Evolutionary conservation across 2,329 filamentous ascomycete genomes (phyloP), one percentile per base, ranked within the genome.

Genomic region (Aspergillus cejpii): DNA sequence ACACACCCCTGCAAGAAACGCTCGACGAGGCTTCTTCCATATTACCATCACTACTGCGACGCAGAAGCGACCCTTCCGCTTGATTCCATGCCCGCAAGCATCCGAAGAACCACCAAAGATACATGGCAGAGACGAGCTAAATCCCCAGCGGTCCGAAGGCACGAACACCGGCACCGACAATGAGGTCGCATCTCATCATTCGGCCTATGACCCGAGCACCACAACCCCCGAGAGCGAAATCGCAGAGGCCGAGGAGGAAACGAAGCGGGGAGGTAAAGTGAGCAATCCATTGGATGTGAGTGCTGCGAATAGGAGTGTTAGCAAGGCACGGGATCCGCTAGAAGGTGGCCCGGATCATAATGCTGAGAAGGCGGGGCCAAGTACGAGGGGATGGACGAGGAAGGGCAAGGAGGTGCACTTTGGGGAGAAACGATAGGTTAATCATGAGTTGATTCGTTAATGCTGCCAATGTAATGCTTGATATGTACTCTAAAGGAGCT

Each of bases 181-280:
- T 37, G 74, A 78, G 10, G 75, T 81, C 0, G 73, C 76, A 0
- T 70, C 74, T 23, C 70, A 77, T 45, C 73, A 81, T 33, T 76
- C 81, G 0, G 83, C 88, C 1, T 94, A 86, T 65, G 76, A 87
- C 60, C 79, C 81, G 0, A 66, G 73, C 44, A 79, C 78, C 62
- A 90, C 85, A 20, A 69, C 74, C 15, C 87, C 87, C 0, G 82
- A 88, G 60, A 59, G 66, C 17, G 78, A 80, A 28, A 48, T 63
- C 7, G 48, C 57, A 14, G 61, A 58, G 3, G 59, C 63, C 1
- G 56, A 57, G 37, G 44, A 55, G 27, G 66, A 76, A 70, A 54
- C 60, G 49, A 52, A 66, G 5, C 66, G 61, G 5, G 58, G 68
- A 23, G 70, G 64, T 2, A 62, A 67, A 51, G 52, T 59, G 19